These are phyloP conservation scores for Talaromyces sp. DNA, from an alignment of 2,329 filamentous ascomycete genomes.

Conservation along the genomic window DNA sequence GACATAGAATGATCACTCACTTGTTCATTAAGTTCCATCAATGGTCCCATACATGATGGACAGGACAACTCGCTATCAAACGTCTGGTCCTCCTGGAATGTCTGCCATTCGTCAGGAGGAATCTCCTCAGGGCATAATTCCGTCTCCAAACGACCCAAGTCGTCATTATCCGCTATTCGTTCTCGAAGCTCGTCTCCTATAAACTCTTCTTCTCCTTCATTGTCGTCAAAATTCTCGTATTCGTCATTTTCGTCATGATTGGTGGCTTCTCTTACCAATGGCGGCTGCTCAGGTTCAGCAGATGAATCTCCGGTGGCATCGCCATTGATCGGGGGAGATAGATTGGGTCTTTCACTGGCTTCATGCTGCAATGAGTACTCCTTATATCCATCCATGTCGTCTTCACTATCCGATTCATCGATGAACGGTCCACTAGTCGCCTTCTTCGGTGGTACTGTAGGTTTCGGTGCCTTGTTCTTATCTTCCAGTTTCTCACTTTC, in stretches of 20 bases:
- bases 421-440: conserved; percentile 43
- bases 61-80: conserved; percentile 51
- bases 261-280: conserved; percentile 54
- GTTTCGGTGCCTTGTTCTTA: conserved; percentile 1
- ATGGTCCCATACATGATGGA: conserved; percentile 73
- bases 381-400: conserved; percentile 38
- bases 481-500: conserved; percentile 1
- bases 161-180: conserved; percentile 62
- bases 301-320: conserved; percentile 16
- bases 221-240: conserved; percentile 58
- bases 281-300: conserved; percentile 36
- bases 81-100: not conserved
- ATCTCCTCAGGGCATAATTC: not conserved
- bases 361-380: conserved; percentile 6
- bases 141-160: conserved; percentile 11
- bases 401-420: conserved; percentile 58
- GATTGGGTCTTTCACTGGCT: not conserved
- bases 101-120: not conserved
- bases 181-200: conserved; percentile 67
- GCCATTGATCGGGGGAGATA: conserved; percentile 10
- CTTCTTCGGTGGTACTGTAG: conserved; percentile 7
- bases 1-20: conserved; percentile 28
- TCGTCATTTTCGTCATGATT: conserved; percentile 51
- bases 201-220: conserved; percentile 62
- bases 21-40: conserved; percentile 59